Evolutionary conservation across 805 yeast species (phyloP), one percentile per base, ranked within the genome.

Genomic region (Suhomyces vadensis): DNA sequence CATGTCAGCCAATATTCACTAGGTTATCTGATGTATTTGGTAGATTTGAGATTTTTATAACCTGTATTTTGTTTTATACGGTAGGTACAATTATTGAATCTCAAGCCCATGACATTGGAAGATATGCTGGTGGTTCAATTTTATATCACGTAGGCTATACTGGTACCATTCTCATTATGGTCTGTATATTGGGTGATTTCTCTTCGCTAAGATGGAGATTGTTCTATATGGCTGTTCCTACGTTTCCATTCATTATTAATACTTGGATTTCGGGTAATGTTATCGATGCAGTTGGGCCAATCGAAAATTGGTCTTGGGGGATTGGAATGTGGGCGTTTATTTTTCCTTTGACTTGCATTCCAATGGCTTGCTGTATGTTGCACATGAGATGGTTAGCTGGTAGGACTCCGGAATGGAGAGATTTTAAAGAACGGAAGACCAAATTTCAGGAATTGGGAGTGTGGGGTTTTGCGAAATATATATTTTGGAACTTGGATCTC

Each of bases 401-500:
- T 16, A 48, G 43, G 25, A 47, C 55, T 8, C 50, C 49, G 16
- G 54, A 46, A 39, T 54, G 60, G 58, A 50, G 39, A 27, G 29
- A 16, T 21, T 44, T 47, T 31, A 44, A 39, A 22, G 47, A 48
- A 31, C 43, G 52, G 41, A 42, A 27, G 36, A 29, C 27, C 21
- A 27, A 39, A 29, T 41, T 29, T n/a, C 65, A 69, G 43, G 62
- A 76, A 31, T 44, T 40, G 53, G 51, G 33, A 6, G 21, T 19
- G n/a, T 41, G 35, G 40, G 39, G 46, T 4, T 44, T 49, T 25
- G 10, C 47, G 13, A 35, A 31, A 25, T 38, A 43, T 24, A 41
- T 53, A 21, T 54, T 60, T 50, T 61, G 61, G 53, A 66, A 65
- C 42, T 62, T 67, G 43, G 75, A 70, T 53, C 43, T 65, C 22